These are phyloP conservation scores for Neonectria neomacrospora DNA, from an alignment of 2,329 filamentous ascomycete genomes.

Conservation along the genomic window DNA sequence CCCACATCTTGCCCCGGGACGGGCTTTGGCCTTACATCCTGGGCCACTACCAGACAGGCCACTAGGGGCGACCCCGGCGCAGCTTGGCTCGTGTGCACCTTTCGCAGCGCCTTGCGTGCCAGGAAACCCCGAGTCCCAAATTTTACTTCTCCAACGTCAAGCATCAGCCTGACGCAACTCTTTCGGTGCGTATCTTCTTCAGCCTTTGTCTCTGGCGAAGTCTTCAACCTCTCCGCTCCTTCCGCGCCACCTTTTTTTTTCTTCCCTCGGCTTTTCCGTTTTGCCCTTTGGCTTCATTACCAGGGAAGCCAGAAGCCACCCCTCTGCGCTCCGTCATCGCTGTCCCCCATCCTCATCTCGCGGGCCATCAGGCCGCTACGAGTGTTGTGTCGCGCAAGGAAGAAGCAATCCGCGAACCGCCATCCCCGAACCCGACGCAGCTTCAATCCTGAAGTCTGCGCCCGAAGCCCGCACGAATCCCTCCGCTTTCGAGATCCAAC, in stretches of 20 bases:
- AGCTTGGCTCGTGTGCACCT: slow-evolving; percentile 27
- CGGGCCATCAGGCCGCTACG: slow-evolving; percentile 32
- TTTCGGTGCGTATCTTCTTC: slow-evolving; percentile 28
- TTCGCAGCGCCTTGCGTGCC: slow-evolving; percentile 26
- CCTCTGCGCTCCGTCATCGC: slow-evolving; percentile 36
- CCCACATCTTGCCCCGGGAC: slow-evolving; percentile 28
- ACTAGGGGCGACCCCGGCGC: slow-evolving; percentile 1
- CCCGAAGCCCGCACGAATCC: slow-evolving; percentile 19
- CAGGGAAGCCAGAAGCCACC: slow-evolving; percentile 17
- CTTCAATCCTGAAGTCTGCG: slow-evolving; percentile 39
- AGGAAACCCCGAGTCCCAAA: slow-evolving; percentile 37
- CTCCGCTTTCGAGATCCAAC: slow-evolving; percentile 31
- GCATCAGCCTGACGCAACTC: slow-evolving; percentile 42
- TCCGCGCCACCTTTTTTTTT: slow-evolving; percentile 11
- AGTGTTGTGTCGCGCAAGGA: slow-evolving; percentile 41
- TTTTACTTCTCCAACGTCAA: slow-evolving; percentile 45
- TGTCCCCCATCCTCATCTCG: slow-evolving; percentile 26
- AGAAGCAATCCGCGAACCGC: slow-evolving; percentile 10
- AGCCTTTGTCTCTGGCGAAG: slow-evolving; percentile 15
- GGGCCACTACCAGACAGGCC: neutral
- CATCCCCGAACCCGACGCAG: slow-evolving; percentile 28
- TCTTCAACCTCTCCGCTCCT: slow-evolving; percentile 22
- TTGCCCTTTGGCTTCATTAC: slow-evolving; percentile 10
- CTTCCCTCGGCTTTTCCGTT: slow-evolving; percentile 14
- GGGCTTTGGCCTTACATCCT: neutral